Conservation (phyloP, 768 basidiomycete genomes). For the Boletellus ananiceps region DNA sequence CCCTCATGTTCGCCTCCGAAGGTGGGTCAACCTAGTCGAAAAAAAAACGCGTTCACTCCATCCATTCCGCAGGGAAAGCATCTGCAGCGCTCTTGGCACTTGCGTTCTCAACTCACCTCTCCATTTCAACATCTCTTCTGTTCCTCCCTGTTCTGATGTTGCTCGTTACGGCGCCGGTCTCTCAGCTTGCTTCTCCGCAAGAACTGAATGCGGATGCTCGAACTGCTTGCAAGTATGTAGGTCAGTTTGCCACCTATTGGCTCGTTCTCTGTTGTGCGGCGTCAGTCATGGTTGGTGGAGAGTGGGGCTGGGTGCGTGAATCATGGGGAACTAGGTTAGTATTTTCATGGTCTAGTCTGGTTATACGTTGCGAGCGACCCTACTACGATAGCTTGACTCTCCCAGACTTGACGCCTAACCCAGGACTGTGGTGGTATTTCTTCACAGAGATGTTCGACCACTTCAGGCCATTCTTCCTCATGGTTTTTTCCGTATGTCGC, state of each 20-base stretch:
- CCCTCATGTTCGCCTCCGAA: constrained; percentile 66
- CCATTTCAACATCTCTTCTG: constrained; percentile 65
- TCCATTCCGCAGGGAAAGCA: constrained; percentile 43
- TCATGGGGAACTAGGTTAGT: constrained; percentile 83
- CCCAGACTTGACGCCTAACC: constrained; percentile 89
- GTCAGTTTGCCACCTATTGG: constrained; percentile 51
- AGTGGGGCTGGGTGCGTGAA: constrained; percentile 63
- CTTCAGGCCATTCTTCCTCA: constrained; percentile 91
- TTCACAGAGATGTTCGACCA: constrained; percentile 99
- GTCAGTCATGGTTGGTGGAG: constrained; percentile 55
- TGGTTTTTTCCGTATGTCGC: constrained; percentile 79
- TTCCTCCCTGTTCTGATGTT: constrained; percentile 65
- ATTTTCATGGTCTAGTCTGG: background rate
- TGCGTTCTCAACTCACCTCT: constrained; percentile 68
- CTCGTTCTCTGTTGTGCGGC: constrained; percentile 39
- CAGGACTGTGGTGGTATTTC: constrained; percentile 98
- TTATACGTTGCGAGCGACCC: background rate
- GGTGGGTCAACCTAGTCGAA: constrained; percentile 37
- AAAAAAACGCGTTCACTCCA: background rate
- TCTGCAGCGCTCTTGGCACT: constrained; percentile 60
- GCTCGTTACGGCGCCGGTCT: constrained; percentile 55
- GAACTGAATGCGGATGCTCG: constrained; percentile 19
- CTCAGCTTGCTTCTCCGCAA: constrained; percentile 61
- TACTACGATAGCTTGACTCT: constrained; percentile 57
- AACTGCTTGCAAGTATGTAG: constrained; percentile 26